Conservation (phyloP, 1,284 basidiomycete species). For the Ganoderma lingzhi region DNA sequence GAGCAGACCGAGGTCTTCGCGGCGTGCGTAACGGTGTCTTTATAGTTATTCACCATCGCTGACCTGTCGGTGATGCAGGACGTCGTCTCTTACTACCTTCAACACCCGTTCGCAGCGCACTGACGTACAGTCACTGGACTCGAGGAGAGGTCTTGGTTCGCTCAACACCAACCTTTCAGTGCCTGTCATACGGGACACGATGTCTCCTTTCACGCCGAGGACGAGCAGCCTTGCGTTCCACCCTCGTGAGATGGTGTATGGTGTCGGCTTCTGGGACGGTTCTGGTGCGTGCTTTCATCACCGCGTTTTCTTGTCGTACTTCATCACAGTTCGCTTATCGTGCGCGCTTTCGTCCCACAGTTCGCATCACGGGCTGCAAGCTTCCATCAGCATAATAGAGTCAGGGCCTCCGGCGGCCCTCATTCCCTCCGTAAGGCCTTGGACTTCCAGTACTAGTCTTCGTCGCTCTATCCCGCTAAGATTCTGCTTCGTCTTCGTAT, state of each 20-base stretch:
- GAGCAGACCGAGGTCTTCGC: slow-evolving; percentile 88
- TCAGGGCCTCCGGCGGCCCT: neutral
- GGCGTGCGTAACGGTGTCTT: slow-evolving; percentile 62
- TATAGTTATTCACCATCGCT: slow-evolving; percentile 5
- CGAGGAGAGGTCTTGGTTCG: slow-evolving; percentile 53
- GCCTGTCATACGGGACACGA: slow-evolving; percentile 58
- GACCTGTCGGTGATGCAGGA: slow-evolving; percentile 47
- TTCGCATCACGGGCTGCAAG: slow-evolving; percentile 57
- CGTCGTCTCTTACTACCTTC: slow-evolving; percentile 65
- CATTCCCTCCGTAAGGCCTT: neutral
- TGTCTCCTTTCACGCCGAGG: slow-evolving; percentile 69
- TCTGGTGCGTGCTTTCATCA: slow-evolving; percentile 54
- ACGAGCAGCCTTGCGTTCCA: slow-evolving; percentile 76
- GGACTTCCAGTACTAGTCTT: slow-evolving; percentile 12
- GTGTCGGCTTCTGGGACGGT: slow-evolving; percentile 76
- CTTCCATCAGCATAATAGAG: slow-evolving; percentile 36
- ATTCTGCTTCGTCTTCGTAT: slow-evolving; percentile 1
- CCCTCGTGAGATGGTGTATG: slow-evolving; percentile 83
- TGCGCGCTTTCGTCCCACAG: slow-evolving; percentile 36
- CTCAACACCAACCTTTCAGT: slow-evolving; percentile 62
- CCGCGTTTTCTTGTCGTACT: slow-evolving; percentile 6
- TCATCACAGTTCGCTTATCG: slow-evolving; percentile 13
- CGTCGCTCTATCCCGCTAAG: neutral
- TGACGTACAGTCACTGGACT: slow-evolving; percentile 62
- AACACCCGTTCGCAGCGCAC: slow-evolving; percentile 73